A percentile compares a stretch with the other conserved stretches of the same genome.
Conservation (phyloP, 2,329 filamentous ascomycete genomes). For the Exophiala sp. region DNA sequence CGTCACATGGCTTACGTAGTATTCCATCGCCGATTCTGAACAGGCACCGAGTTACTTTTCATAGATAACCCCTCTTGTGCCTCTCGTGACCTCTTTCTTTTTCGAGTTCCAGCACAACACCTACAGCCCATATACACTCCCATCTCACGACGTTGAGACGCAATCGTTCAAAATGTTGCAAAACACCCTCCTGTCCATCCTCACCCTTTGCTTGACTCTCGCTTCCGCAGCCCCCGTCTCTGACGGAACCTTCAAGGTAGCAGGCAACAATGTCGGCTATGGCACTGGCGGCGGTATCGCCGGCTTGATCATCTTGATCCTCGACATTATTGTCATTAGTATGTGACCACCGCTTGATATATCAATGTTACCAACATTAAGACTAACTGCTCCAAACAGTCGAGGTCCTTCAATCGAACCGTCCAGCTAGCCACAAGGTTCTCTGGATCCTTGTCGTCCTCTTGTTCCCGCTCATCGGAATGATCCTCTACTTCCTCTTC, state of each 20-base stretch:
- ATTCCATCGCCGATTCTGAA: too few species aligned
- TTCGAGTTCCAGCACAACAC: too few species aligned
- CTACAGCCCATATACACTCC: too few species aligned
- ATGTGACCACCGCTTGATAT: conserved; percentile 1
- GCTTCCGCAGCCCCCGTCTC: conserved; percentile 9
- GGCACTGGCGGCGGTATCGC: conserved; percentile 21
- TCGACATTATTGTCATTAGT: conserved; percentile 22
- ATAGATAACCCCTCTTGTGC: too few species aligned
- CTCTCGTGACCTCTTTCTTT: too few species aligned
- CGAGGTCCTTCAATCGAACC: conserved; percentile 22
- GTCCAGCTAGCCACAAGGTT: conserved; percentile 18
- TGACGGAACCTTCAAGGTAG: not conserved
- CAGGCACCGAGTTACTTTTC: too few species aligned
- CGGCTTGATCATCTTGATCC: conserved; percentile 20
- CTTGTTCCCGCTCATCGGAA: conserved; percentile 23
- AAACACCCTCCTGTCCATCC: not conserved
- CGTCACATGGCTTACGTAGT: too few species aligned
- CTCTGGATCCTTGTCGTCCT: conserved; percentile 19
- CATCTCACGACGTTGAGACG: too few species aligned
- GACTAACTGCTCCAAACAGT: conserved; percentile 9
- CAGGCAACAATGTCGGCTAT: conserved; percentile 13
- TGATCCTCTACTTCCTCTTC: conserved; percentile 24
- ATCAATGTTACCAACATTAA: not conserved
- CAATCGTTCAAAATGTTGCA: conserved; percentile 3
- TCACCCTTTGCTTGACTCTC: conserved; percentile 7